Evolutionary conservation across 2,329 filamentous ascomycete genomes (phyloP).

Genomic region (Aspergillus proliferans): DNA sequence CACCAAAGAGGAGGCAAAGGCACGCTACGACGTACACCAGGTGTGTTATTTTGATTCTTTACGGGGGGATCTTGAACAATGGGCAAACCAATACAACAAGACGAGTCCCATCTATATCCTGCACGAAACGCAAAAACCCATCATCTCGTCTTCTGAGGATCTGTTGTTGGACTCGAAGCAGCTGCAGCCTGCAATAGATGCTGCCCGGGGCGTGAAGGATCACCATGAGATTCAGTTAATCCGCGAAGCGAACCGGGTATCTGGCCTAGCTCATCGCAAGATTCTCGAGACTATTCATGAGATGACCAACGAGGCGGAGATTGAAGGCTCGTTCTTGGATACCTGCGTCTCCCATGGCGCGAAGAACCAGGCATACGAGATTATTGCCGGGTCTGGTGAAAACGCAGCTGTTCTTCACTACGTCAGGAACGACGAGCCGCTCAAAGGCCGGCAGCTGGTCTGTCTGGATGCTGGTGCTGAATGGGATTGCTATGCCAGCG

Average conservation of each 20-base stretch:
- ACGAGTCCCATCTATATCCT: slow-evolving; percentile 31
- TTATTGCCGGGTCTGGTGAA: slow-evolving; percentile 74
- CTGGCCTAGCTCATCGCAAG: slow-evolving; percentile 59
- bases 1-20: slow-evolving; percentile 51
- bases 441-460: slow-evolving; percentile 68
- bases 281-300: slow-evolving; percentile 56
- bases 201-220: slow-evolving; percentile 65
- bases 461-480: slow-evolving; percentile 79
- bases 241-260: slow-evolving; percentile 64
- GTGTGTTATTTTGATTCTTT: slow-evolving; percentile 55
- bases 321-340: slow-evolving; percentile 74
- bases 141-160: slow-evolving; percentile 11
- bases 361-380: slow-evolving; percentile 78
- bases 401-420: slow-evolving; percentile 86
- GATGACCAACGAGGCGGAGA: slow-evolving; percentile 71
- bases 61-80: slow-evolving; percentile 43
- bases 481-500: slow-evolving; percentile 65
- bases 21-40: slow-evolving; percentile 62
- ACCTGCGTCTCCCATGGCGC: slow-evolving; percentile 68
- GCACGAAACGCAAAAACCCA: slow-evolving; percentile 30
- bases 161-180: slow-evolving; percentile 21
- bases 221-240: slow-evolving; percentile 69
- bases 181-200: slow-evolving; percentile 54
- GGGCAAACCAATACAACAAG: slow-evolving; percentile 21
- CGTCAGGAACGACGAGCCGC: slow-evolving; percentile 65